phyloP scores from a whole-genome alignment of 139 green algal genomes.

The Tetradesmus obliquus region DNA sequence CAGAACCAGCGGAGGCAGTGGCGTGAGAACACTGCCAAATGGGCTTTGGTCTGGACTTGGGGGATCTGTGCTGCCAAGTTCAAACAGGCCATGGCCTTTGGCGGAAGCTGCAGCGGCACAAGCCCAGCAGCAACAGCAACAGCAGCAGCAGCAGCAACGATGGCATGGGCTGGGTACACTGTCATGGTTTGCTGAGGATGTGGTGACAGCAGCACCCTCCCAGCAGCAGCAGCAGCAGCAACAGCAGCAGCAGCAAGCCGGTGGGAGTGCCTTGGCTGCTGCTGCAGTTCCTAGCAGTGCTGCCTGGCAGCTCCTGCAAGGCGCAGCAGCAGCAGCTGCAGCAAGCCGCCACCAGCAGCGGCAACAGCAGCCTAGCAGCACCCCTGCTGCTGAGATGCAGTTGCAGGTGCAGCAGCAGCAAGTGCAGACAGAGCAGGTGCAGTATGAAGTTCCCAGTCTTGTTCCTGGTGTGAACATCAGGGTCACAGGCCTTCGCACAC shows the following conservation, averaged over 20 bases:
- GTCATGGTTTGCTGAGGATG: slow-evolving; percentile 6
- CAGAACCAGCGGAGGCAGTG: not conserved
- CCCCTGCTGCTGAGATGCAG: not conserved
- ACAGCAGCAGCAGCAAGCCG: not conserved
- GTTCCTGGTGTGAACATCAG: not conserved
- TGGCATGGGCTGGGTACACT: slow-evolving; percentile 29
- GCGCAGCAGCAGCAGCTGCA: not conserved
- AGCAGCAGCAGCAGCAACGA: slow-evolving; percentile 8
- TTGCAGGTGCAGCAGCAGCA: not conserved
- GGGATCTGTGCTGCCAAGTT: not conserved
- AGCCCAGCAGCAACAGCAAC: slow-evolving; percentile 19
- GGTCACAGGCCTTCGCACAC: slow-evolving; percentile 14
- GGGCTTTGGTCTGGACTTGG: slow-evolving; percentile 28
- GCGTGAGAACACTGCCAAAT: slow-evolving; percentile 22
- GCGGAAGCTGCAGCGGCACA: slow-evolving; percentile 3
- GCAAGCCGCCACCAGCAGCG: not conserved
- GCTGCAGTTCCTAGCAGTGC: not conserved
- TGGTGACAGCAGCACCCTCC: not conserved
- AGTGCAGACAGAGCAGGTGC: not conserved
- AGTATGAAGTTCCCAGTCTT: slow-evolving; percentile 1
- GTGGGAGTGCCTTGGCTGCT: not conserved
- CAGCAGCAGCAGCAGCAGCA: not conserved
- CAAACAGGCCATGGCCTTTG: not conserved
- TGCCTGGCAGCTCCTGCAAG: slow-evolving; percentile 18
- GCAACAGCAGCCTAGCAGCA: slow-evolving; percentile 8